Evolutionary conservation across 2,329 filamentous ascomycete species (phyloP).

Genomic region (Madurella fahalii): DNA sequence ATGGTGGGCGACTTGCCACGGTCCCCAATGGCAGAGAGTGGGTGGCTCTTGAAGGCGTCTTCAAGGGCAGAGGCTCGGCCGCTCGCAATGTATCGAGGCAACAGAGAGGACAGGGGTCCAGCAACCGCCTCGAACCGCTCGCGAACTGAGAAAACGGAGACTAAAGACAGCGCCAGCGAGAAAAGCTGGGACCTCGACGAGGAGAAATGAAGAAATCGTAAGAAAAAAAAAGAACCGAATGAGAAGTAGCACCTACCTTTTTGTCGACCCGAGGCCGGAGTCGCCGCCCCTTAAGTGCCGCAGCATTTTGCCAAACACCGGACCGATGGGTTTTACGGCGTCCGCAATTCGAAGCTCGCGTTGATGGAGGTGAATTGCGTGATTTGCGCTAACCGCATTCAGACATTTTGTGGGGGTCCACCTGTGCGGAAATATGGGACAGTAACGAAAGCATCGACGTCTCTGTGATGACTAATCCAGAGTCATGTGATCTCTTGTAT

Average conservation of each 20-base stretch:
- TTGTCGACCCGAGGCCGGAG: not conserved
- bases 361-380: conserved; percentile 16
- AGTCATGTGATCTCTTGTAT: too few relatives aligned
- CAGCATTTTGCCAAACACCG: not conserved
- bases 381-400: conserved; percentile 20
- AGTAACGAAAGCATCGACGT: too few relatives aligned
- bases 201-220: not conserved
- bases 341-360: conserved; percentile 7
- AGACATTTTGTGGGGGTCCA: conserved; percentile 13
- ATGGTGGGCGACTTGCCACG: conserved; percentile 15
- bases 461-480: too few relatives aligned
- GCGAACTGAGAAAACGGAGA: conserved; percentile 20
- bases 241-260: not conserved
- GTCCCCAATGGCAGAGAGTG: conserved; percentile 10
- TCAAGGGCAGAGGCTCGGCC: conserved; percentile 17
- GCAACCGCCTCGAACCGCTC: conserved; percentile 21
- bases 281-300: not conserved
- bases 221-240: conserved; percentile 5
- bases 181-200: conserved; percentile 4
- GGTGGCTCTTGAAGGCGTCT: conserved; percentile 19
- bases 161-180: conserved; percentile 21
- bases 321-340: not conserved
- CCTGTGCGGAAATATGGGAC: too few relatives aligned
- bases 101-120: conserved; percentile 16
- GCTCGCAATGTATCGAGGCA: conserved; percentile 21